These are phyloP conservation scores for Orbilia quercus DNA, from an alignment of 2,329 filamentous ascomycete genomes.

Conservation along the genomic window DNA sequence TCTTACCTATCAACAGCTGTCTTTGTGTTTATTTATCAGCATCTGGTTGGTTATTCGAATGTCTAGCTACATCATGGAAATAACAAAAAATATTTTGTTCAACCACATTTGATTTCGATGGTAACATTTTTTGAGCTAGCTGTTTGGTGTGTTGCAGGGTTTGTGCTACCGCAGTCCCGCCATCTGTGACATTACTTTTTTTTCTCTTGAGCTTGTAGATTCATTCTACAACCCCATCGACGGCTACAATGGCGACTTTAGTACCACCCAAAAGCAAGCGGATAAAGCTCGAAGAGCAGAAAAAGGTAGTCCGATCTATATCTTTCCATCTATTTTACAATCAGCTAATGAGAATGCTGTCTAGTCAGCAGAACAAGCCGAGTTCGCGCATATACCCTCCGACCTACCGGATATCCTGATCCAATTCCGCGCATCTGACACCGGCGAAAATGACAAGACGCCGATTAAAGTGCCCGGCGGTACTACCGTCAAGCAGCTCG, in stretches of 20 bases:
- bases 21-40: background rate
- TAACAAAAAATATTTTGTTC: background rate
- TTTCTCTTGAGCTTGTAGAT: slow-evolving; percentile 8
- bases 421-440: slow-evolving; percentile 59
- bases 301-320: slow-evolving; percentile 45
- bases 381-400: slow-evolving; percentile 58
- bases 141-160: background rate
- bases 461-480: slow-evolving; percentile 60
- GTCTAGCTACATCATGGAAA: slow-evolving; percentile 19
- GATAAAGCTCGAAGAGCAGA: slow-evolving; percentile 59
- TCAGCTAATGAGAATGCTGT: background rate
- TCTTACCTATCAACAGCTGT: background rate
- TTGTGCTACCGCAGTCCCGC: background rate
- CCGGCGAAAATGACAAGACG: slow-evolving; percentile 58
- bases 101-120: too few relatives aligned
- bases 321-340: background rate
- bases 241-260: slow-evolving; percentile 58
- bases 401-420: slow-evolving; percentile 60
- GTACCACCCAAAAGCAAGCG: slow-evolving; percentile 60
- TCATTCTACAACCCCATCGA: slow-evolving; percentile 8
- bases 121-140: background rate
- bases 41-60: background rate
- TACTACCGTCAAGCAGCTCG: slow-evolving; percentile 59
- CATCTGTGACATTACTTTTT: slow-evolving; percentile 9
- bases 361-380: slow-evolving; percentile 58